A percentile compares a stretch with the other conserved stretches of the same genome.
These are phyloP conservation scores for Picea abies DNA, from an alignment of 83 land plant species.

Conservation along the genomic window DNA sequence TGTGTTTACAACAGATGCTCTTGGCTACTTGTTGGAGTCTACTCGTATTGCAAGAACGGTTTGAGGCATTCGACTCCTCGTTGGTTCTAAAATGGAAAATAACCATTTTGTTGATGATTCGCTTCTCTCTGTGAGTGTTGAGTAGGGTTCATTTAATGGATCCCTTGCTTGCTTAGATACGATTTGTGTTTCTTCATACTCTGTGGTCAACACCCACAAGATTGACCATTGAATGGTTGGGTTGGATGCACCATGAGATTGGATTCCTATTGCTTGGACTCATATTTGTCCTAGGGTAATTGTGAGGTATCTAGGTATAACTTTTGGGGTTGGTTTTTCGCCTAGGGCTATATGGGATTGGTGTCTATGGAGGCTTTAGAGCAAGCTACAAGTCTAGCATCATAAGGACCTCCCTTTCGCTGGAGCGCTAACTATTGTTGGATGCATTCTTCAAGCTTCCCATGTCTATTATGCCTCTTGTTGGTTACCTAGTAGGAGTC, in stretches of 20 bases:
- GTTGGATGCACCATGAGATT: neutral
- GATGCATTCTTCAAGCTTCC: too few relatives aligned
- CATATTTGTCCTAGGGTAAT: neutral
- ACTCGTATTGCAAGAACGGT: neutral
- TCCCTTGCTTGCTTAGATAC: neutral
- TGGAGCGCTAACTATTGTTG: neutral
- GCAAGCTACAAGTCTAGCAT: neutral
- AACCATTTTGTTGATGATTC: neutral
- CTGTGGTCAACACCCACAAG: neutral
- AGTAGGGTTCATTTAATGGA: neutral
- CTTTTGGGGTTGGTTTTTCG: neutral
- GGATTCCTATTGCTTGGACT: neutral
- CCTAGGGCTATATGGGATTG: neutral
- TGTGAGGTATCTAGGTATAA: neutral
- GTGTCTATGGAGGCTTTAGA: too few relatives aligned
- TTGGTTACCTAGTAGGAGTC: neutral
- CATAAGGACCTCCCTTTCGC: neutral
- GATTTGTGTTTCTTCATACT: neutral
- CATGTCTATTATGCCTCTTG: too few relatives aligned
- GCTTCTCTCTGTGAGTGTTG: neutral
- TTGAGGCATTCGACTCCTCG: neutral
- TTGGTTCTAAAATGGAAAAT: neutral
- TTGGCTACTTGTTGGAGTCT: neutral
- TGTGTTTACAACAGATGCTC: neutral
- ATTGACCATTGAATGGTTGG: neutral